Conservation (phyloP, 768 basidiomycete species). For the Pleurotus platypus region DNA sequence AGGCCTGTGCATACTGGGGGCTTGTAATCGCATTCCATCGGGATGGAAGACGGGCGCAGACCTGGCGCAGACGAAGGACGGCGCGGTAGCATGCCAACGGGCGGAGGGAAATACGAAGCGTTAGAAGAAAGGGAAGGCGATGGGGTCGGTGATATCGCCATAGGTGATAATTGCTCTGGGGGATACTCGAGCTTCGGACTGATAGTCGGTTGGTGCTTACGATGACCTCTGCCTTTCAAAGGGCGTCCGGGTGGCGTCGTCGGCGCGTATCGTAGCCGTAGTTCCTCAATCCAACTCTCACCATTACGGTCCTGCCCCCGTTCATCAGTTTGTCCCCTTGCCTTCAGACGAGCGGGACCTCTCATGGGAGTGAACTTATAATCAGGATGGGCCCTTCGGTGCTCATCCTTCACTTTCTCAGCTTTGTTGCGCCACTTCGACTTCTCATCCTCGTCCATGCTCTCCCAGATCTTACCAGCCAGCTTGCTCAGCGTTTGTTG, state of each 20-base stretch:
- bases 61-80: constrained; percentile 3
- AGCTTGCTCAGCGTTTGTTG: constrained; percentile 74
- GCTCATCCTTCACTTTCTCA: constrained; percentile 39
- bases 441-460: constrained; percentile 43
- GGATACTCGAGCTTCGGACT: not conserved
- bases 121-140: constrained; percentile 1
- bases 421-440: constrained; percentile 45
- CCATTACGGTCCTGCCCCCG: constrained; percentile 14
- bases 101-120: not conserved
- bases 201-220: not conserved
- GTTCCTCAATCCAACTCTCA: constrained; percentile 24
- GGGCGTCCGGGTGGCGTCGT: not conserved
- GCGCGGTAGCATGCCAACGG: not conserved
- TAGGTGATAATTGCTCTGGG: not conserved
- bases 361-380: constrained; percentile 59
- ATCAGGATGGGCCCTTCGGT: constrained; percentile 49
- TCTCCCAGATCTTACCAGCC: constrained; percentile 67
- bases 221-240: not conserved
- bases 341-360: constrained; percentile 28
- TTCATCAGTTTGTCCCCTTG: constrained; percentile 17
- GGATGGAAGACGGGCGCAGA: constrained; percentile 10
- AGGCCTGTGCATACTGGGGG: constrained; percentile 14
- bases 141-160: not conserved
- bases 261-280: not conserved
- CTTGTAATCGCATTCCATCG: constrained; percentile 11